Percentiles rank a stretch among this genome's conserved stretches.
phyloP scores from a whole-genome alignment of 2,329 filamentous ascomycete species.

The Elsinoe australis region DNA sequence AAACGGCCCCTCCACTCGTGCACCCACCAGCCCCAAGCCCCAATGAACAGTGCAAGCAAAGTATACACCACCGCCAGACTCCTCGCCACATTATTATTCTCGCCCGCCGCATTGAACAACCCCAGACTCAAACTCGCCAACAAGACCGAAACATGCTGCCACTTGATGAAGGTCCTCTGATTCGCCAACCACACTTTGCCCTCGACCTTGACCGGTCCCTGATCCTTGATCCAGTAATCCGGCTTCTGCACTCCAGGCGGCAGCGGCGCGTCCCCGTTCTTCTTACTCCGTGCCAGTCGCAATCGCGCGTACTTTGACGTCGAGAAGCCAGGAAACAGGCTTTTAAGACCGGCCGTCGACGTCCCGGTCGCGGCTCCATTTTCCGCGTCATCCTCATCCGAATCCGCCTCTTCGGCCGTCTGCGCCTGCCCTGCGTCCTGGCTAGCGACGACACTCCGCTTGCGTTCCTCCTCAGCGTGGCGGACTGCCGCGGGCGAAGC shows the following conservation, averaged over 20 bases:
- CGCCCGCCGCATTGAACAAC: constrained; percentile 79
- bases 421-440: constrained; percentile 22
- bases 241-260: constrained; percentile 87
- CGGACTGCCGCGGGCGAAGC: constrained; percentile 4
- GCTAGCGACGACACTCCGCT: constrained; percentile 19
- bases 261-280: constrained; percentile 48
- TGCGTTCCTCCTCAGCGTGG: constrained; percentile 19
- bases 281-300: constrained; percentile 32
- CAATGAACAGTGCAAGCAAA: constrained; percentile 71
- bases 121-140: constrained; percentile 76
- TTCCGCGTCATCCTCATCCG: constrained; percentile 45
- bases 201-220: constrained; percentile 84
- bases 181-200: constrained; percentile 99
- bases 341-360: constrained; percentile 45
- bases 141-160: constrained; percentile 89
- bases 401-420: constrained; percentile 36
- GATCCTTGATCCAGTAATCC: constrained; percentile 85
- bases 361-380: constrained; percentile 27
- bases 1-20: constrained; percentile 66
- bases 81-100: constrained; percentile 64
- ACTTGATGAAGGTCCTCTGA: constrained; percentile 96
- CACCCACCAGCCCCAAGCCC: constrained; percentile 79
- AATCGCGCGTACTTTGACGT: constrained; percentile 64
- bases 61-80: constrained; percentile 78
- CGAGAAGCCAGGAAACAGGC: constrained; percentile 75